Conservation (phyloP, 228 moss, liverwort and hornwort species). For the Sphagnum magellanicum region DNA sequence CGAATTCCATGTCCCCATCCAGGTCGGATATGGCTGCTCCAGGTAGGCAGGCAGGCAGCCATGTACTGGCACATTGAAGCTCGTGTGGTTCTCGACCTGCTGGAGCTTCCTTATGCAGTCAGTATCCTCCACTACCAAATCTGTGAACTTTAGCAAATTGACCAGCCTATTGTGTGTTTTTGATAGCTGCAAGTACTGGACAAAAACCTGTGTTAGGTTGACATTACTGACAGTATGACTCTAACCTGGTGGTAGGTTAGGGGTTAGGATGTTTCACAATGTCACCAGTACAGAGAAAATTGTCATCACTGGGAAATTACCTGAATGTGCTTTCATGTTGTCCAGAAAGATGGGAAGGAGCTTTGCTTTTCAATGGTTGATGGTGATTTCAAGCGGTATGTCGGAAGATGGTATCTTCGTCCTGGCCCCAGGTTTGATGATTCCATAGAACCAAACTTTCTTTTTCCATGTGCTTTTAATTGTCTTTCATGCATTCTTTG, state of each 20-base stretch:
- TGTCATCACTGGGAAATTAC: background rate
- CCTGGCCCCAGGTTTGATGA: slow-evolving; percentile 57
- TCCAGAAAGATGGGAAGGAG: slow-evolving; percentile 73
- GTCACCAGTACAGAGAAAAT: background rate
- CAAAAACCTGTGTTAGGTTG: too few species aligned
- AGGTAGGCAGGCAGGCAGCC: slow-evolving; percentile 81
- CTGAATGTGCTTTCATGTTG: background rate
- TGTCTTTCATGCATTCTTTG: background rate
- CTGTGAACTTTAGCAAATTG: too few species aligned
- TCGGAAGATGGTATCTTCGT: slow-evolving; percentile 86
- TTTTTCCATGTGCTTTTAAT: too few species aligned
- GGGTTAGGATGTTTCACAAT: background rate
- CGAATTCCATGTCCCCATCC: slow-evolving; percentile 74
- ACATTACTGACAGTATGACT: too few species aligned
- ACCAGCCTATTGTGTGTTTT: too few species aligned
- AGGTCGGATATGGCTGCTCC: slow-evolving; percentile 79
- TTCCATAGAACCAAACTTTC: background rate
- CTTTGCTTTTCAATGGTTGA: slow-evolving; percentile 98
- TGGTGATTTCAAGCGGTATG: slow-evolving; percentile 91
- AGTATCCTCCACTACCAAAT: background rate
- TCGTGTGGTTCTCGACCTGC: slow-evolving; percentile 80
- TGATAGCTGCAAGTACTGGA: too few species aligned
- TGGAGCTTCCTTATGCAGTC: slow-evolving; percentile 71
- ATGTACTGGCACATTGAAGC: slow-evolving; percentile 99
- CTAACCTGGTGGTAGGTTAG: background rate